These are phyloP conservation scores for Tricholoma terreum DNA, from an alignment of 768 basidiomycete genomes.

Conservation along the genomic window DNA sequence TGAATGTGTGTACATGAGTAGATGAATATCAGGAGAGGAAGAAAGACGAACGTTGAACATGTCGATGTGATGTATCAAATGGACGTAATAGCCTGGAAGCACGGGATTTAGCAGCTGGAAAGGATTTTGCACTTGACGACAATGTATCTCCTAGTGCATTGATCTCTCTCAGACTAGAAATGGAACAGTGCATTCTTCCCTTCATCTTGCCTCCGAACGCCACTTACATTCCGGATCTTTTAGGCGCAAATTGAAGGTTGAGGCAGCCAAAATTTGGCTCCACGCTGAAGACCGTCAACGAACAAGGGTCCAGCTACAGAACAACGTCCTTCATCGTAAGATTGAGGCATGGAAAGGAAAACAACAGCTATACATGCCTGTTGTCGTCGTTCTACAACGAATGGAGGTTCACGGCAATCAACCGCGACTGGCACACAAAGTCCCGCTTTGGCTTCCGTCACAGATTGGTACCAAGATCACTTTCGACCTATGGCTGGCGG, in stretches of 20 bases:
- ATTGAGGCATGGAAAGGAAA: slow-evolving; percentile 10
- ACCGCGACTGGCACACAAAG: not conserved
- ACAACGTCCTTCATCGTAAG: slow-evolving; percentile 7
- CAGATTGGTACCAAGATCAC: not conserved
- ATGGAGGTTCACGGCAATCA: not conserved
- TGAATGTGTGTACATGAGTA: not conserved
- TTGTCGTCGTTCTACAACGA: not conserved
- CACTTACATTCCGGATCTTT: not conserved
- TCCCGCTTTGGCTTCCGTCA: slow-evolving; percentile 7
- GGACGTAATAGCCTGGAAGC: too few relatives aligned
- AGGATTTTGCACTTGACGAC: slow-evolving; percentile 12
- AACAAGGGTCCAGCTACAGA: slow-evolving; percentile 6
- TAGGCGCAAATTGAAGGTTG: slow-evolving; percentile 1
- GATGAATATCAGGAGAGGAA: not conserved
- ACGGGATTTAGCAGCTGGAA: not conserved
- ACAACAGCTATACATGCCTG: slow-evolving; percentile 16
- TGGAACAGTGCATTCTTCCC: slow-evolving; percentile 20
- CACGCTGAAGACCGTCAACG: slow-evolving; percentile 8
- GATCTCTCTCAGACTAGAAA: slow-evolving; percentile 12
- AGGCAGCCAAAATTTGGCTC: not conserved
- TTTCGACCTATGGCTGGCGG: not conserved
- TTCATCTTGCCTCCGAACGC: too few relatives aligned
- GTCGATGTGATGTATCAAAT: too few relatives aligned
- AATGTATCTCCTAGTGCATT: slow-evolving; percentile 8
- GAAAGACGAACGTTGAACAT: not conserved